Base-by-base conservation (phyloP, 371 early-diverging fungal species). In the Syncephalis plumigaleata region DNA sequence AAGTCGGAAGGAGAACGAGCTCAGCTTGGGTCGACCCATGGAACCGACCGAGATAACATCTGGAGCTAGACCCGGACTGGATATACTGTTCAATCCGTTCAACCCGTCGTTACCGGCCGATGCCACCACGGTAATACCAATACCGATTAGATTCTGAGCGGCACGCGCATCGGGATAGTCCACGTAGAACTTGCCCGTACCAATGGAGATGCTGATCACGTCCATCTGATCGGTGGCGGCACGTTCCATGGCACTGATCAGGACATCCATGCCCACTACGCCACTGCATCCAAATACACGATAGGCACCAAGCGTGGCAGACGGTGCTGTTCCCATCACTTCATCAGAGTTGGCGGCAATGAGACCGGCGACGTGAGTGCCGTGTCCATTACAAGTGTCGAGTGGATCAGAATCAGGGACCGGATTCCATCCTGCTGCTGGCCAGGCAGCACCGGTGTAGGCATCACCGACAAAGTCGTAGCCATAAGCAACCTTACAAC, bases 71-170 rank as follows among this genome's bases (percentile, higher is more conserved):
- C 74, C 76, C 3, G 87, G 84, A 1, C 77, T 53, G 0, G 67
- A 63, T 0, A 71, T 64, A 49, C 68, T 62, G 52, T 63, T 78
- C 3, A 80, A 55, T 1, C 88, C 88, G 11, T 65, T 55, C 3
- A 53, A 45, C 15, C 86, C 86, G 39, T 73, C 70, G 61, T 88
- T 88, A 8, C 87, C 87, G 20, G 68, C 70, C 2, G 87, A 72
- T 15, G 64, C 65, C 36, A 66, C 60, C 11, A 75, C 56, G 20
- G 65, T 49, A 27, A 73, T 53, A 22, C 72, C 72, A 7, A 49
- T 44, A 22, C 31, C 45, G 18, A 60, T 55, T 17, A 79, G 59
- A 5, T 52, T 56, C 21, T 68, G 50, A 9, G 61, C 66, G 0
- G 64, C 65, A 9, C 50, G 55, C 1, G 68, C 56, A 22, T 57